Evolutionary conservation across 139 green algal genomes (phyloP), one percentile per base, ranked within the genome.

Genomic region (Edaphochlamys debaryana): DNA sequence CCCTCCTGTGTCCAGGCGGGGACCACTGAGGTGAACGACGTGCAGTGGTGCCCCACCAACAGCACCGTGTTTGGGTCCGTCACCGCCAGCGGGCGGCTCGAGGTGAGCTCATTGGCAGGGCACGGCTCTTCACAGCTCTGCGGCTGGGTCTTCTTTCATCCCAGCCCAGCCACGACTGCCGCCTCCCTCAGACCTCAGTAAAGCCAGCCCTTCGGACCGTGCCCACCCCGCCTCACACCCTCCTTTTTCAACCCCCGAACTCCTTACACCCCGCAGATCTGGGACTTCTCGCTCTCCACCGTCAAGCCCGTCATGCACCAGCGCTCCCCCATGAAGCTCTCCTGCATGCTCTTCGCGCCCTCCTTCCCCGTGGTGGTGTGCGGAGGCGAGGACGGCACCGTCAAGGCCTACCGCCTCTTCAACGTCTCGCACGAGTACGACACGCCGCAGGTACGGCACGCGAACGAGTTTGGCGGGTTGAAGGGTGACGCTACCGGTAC

Each of bases 41-140:
- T 95, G 54, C 83, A 92, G 67, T 98, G 95, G 94, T 97, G 93
- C 64, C 95, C 95, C 3, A 87, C 48, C 52, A 94, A 92, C 69
- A 89, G 88, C n/a, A 98, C 95, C 1, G 89, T 95, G 19, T 97
- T 98, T 86, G 95, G 78, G 0, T 90, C 87, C n/a, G 94, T 91
- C 38, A 96, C 93, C 0, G 80, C 80, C 9, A 92, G 90, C 34
- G 95, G 95, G 37, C 81, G 80, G 17, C 70, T 98, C 23, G 93
- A 95, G 85, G 81, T 95, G 40, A n/a, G 88, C n/a, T 58, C 63
- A 6, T 9, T 17, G 54, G 54, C 15, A 25, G 22, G 54, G 54
- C 30, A 68, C n/a, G n/a, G n/a, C n/a, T n/a, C n/a, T n/a, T n/a
- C n/a, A n/a, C n/a, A n/a, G n/a, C n/a, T n/a, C n/a, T n/a, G n/a